phyloP scores from a whole-genome alignment of 306 rosid species.

The Macrotyloma uniflorum region DNA sequence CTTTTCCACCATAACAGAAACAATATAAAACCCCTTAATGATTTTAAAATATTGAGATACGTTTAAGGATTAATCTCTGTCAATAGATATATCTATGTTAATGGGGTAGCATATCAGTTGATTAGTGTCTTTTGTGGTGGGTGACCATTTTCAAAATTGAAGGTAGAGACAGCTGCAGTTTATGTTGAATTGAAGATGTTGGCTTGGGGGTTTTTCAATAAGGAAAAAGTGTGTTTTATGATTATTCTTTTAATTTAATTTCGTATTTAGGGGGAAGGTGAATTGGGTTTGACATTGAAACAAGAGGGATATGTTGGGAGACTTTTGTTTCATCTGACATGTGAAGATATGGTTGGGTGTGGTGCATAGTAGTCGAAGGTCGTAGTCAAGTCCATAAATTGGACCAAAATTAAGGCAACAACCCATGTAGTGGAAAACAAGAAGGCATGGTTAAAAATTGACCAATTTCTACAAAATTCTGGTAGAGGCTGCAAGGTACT shows the following conservation, averaged over 20 bases:
- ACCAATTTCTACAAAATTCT: conserved; percentile 42
- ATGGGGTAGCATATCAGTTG: background rate
- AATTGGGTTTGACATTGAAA: conserved; percentile 34
- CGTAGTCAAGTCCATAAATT: conserved; percentile 28
- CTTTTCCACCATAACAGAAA: no score
- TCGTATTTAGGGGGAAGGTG: background rate
- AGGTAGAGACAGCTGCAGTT: background rate
- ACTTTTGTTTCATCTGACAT: conserved; percentile 43
- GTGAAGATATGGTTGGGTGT: conserved; percentile 41
- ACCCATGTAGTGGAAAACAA: conserved; percentile 52
- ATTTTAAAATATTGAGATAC: no score
- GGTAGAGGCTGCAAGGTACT: conserved; percentile 10
- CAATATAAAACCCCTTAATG: no score
- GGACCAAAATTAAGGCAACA: conserved; percentile 46
- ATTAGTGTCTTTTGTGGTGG: background rate
- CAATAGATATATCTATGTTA: no score
- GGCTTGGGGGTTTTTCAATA: background rate
- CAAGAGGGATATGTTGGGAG: conserved; percentile 1
- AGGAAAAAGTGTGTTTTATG: background rate
- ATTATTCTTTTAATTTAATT: background rate
- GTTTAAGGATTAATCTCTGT: no score
- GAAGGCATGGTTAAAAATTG: conserved; percentile 46
- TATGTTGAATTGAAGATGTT: background rate
- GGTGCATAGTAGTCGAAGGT: conserved; percentile 26
- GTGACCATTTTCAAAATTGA: background rate